Evolutionary conservation across 2,329 filamentous ascomycete species (phyloP), one percentile per base, ranked within the genome.

Genomic region (Penicillium sclerotigenum): DNA sequence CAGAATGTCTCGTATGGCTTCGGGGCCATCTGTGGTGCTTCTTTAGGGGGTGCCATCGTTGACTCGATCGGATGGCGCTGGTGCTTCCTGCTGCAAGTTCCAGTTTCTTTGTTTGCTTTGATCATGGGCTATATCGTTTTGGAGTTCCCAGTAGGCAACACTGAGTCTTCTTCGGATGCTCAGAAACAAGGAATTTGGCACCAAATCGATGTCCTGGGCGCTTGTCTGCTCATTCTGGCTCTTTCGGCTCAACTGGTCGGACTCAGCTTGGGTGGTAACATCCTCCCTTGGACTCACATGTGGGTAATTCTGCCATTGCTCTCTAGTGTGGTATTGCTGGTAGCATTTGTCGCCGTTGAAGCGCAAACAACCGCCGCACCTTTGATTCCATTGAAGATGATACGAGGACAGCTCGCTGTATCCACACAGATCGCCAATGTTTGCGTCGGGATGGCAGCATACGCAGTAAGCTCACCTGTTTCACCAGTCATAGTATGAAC

Each of bases 1-100:
- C 83, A 87, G 60, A 87, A 87, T 56, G 81, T 77, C 16, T 77
- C 86, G 33, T 81, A 82, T 56, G 85, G 85, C 0, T 84, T 87
- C 58, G 85, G 85, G 0, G 80, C 83, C 2, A 83, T 87, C 33
- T 86, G 83, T 34, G 77, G 77, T 20, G 77, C 77, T 2, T 77
- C 76, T 0, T 64, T 79, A 33, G 77, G 77, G 8, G 77, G 77
- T 2, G 69, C 69, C 0, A 76, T 79, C 42, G 74, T 75, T 2
- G 76, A 79, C 47, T 66, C 69, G 0, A 74, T 79, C 26, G 77
- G 76, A 28, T 79, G 77, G 77, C 69, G 77, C 10, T 79, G 76
- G 77, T 78, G 75, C 54, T 88, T 88, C 57, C 65, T 86, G 4
- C 73, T 85, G 2, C 86, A 88, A 63, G 81, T 86, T 0, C 85